Evolutionary conservation across 2,329 filamentous ascomycete genomes (phyloP), one percentile per base, ranked within the genome.

Genomic region (Aureobasidium mangrovei): DNA sequence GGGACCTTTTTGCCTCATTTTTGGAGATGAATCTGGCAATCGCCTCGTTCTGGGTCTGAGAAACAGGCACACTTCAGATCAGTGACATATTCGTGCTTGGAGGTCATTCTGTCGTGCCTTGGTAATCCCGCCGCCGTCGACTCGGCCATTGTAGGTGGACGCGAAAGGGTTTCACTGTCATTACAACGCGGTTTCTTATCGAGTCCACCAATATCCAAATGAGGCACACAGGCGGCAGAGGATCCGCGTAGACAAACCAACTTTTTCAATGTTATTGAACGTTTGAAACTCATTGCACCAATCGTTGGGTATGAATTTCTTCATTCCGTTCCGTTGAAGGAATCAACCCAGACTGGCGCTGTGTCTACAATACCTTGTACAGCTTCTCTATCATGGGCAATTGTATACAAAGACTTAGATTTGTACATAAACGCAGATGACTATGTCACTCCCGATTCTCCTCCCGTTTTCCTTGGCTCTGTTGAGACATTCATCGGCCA

Each of bases 261-360:
- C 84, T 9, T 62, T 52, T 4, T 89, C 74, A 0, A 84, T 81
- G 60, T 89, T 83, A 48, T 78, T 75, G 18, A 79, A 68, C 65
- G 3, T 10, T 84, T 93, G 27, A 83, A 86, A 9, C 82, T 86
- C 77, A 93, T 86, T 62, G 87, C 83, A 49, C 87, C 88, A 63
- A 94, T 87, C 88, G 94, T 91, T 58, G 89, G 89, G 2, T 95
- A 77, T 53, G 85, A 83, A 49, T 82, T 80, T 3, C 88, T 88
- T 64, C 91, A 93, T 53, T 62, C 58, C 1, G 85, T 83, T 52
- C 79, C 74, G 48, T 77, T 80, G 76, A 94, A 94, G 59, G 88
- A 89, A 62, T 94, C 83, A 70, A 94, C 84, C 12, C 93, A 76
- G 47, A 94, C 78, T 36, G 81, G 82, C n/a, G 80, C 79, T 24